These are phyloP conservation scores for Allomyces arbusculus DNA, from an alignment of 192 early-diverging fungal species.

Conservation along the genomic window DNA sequence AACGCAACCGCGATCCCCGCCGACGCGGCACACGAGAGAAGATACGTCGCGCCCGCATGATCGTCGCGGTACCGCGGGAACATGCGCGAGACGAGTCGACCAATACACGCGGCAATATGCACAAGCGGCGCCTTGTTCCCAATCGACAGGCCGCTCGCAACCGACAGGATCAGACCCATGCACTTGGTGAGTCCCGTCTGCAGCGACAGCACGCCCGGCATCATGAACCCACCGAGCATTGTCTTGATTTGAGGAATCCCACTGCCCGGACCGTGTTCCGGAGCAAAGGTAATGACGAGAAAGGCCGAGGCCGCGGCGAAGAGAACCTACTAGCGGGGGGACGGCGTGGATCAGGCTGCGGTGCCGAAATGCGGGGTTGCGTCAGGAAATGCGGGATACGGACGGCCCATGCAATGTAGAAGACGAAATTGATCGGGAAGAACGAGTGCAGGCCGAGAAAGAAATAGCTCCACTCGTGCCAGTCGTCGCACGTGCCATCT, in stretches of 20 bases:
- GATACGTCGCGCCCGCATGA: constrained; percentile 36
- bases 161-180: not conserved
- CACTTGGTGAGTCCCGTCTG: not conserved
- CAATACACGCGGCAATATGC: constrained; percentile 83
- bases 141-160: not conserved
- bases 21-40: constrained; percentile 69
- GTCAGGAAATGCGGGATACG: not conserved
- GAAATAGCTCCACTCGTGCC: not conserved
- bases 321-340: not conserved
- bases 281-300: not conserved
- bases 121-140: constrained; percentile 63
- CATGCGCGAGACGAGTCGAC: constrained; percentile 60
- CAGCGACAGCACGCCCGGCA: not conserved
- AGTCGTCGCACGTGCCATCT: not conserved
- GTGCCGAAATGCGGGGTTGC: too few relatives aligned
- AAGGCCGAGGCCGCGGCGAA: not conserved
- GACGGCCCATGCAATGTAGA: not conserved
- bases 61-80: constrained; percentile 62
- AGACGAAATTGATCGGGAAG: not conserved
- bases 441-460: not conserved
- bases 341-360: too few relatives aligned
- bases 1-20: constrained; percentile 96
- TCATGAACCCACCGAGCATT: not conserved
- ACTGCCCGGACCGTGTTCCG: not conserved
- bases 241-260: not conserved